phyloP scores from a whole-genome alignment of 1,284 basidiomycete species.

The Albatrellus sp. region DNA sequence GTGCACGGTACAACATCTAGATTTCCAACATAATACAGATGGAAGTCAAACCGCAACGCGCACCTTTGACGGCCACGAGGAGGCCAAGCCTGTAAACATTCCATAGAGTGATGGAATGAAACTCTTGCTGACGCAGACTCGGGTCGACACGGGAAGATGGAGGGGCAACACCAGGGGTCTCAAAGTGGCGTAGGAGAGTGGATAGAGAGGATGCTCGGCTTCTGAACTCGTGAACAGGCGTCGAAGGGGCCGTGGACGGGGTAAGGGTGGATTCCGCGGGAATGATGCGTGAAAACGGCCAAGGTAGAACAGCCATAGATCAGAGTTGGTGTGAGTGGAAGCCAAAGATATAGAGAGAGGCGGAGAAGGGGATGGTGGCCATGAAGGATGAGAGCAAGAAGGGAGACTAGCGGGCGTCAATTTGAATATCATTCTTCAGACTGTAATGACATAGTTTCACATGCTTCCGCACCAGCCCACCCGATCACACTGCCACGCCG shows the following conservation, averaged over 20 bases:
- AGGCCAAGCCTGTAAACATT: conserved; percentile 59
- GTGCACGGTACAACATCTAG: not conserved
- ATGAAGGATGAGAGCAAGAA: no score
- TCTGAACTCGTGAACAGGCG: not conserved
- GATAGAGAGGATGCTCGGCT: conserved; percentile 7
- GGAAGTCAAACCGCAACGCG: conserved; percentile 9
- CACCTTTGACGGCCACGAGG: conserved; percentile 57
- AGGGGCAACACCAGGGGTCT: conserved; percentile 50
- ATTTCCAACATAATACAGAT: not conserved
- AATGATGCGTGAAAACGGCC: conserved; percentile 17
- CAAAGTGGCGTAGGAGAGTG: conserved; percentile 43
- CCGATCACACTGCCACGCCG: not conserved
- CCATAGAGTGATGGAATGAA: conserved; percentile 44
- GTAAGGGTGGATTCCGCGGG: conserved; percentile 7
- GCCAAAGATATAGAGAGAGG: not conserved
- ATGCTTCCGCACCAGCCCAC: not conserved
- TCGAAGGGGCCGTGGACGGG: not conserved
- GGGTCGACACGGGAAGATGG: conserved; percentile 64
- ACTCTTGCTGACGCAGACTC: conserved; percentile 41
- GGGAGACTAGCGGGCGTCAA: no score
- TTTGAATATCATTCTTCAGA: no score
- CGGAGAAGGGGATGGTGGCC: conserved; percentile 2
- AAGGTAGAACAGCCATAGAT: conserved; percentile 12
- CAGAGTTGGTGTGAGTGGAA: not conserved
- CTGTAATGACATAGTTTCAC: not conserved